Percentiles rank a stretch among this genome's conserved stretches.
These are phyloP conservation scores for Coniosporium tulheliwenetii DNA, from an alignment of 2,329 filamentous ascomycete genomes.

Conservation along the genomic window DNA sequence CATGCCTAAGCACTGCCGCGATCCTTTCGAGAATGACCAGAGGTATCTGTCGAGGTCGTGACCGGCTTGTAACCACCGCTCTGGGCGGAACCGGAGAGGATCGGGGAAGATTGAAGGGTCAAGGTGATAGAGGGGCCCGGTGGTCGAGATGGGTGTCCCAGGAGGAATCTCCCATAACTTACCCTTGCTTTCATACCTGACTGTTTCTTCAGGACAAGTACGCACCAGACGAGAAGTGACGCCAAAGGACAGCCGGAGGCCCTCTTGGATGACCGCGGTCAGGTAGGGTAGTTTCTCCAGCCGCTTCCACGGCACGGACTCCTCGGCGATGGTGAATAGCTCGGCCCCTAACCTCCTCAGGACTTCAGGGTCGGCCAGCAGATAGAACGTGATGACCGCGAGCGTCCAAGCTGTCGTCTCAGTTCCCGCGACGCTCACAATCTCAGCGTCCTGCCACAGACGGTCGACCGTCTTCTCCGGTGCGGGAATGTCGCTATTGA, in stretches of 20 bases:
- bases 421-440: no score
- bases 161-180: no score
- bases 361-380: no score
- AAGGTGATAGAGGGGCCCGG: constrained; percentile 8
- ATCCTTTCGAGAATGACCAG: constrained; percentile 21
- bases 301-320: neutral
- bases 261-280: constrained; percentile 21
- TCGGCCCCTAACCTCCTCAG: no score
- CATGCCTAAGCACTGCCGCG: constrained; percentile 19
- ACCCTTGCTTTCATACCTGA: no score
- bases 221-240: constrained; percentile 17
- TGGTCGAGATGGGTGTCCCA: no score
- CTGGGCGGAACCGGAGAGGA: constrained; percentile 18
- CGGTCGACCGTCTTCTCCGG: constrained; percentile 4
- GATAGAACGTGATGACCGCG: no score
- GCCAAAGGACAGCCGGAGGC: constrained; percentile 18
- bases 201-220: constrained; percentile 11
- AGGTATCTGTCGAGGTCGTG: constrained; percentile 15
- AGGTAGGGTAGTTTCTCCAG: constrained; percentile 21
- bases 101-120: constrained; percentile 17
- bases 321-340: no score
- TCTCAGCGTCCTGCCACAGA: constrained; percentile 3
- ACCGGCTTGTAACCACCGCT: constrained; percentile 16
- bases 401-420: no score
- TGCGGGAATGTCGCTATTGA: constrained; percentile 3